Conservation (phyloP, 352 stramenopile genomes). For the Phytophthora cryptogea region DNA sequence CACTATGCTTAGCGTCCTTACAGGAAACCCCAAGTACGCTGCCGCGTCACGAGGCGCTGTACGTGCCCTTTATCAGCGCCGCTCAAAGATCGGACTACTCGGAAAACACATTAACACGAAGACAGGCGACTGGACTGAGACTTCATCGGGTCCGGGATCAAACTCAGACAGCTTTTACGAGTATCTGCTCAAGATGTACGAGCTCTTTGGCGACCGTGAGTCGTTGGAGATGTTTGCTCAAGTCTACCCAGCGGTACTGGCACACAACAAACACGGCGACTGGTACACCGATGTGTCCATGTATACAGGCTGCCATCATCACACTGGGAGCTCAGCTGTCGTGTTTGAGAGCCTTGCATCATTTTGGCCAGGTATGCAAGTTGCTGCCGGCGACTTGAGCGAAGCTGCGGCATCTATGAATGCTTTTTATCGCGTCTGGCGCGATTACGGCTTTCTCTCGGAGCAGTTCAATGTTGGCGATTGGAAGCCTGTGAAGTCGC, state of each 20-base stretch:
- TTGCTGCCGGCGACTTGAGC: conserved; percentile 91
- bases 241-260: conserved; percentile 70
- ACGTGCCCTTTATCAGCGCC: conserved; percentile 74
- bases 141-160: conserved; percentile 78
- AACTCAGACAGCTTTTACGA: conserved; percentile 99
- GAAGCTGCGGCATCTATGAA: conserved; percentile 90
- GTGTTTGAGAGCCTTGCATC: conserved; percentile 91
- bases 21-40: conserved; percentile 69
- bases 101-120: conserved; percentile 97
- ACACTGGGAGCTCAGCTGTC: conserved; percentile 37
- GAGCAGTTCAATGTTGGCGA: conserved; percentile 95
- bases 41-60: conserved; percentile 65
- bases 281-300: conserved; percentile 89
- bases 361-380: conserved; percentile 98
- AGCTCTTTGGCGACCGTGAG: conserved; percentile 93
- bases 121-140: conserved; percentile 87
- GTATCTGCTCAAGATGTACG: conserved; percentile 97
- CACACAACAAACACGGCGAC: conserved; percentile 79
- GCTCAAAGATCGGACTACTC: conserved; percentile 87
- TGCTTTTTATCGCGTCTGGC: conserved; percentile 95
- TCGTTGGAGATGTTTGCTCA: conserved; percentile 92
- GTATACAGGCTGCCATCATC: conserved; percentile 69
- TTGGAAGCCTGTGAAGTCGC: conserved; percentile 70
- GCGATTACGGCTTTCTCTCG: conserved; percentile 95
- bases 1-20: conserved; percentile 92